Base-by-base conservation (phyloP, 2,329 filamentous ascomycete genomes). In the Pseudogymnoascus sp. region DNA sequence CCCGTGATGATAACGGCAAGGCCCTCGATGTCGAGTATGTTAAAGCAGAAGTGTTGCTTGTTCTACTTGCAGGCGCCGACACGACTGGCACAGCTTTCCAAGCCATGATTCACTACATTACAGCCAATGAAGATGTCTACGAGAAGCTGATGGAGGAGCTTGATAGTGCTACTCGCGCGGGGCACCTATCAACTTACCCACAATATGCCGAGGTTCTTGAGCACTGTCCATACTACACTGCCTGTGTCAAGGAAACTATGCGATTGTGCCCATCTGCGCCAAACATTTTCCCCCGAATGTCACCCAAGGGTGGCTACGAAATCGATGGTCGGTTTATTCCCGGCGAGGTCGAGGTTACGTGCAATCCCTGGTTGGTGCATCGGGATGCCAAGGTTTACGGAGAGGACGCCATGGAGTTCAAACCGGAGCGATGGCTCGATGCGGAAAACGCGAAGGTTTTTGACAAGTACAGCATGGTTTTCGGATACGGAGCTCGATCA, bases 61-160 rank as follows among this genome's bases (percentile, higher is more conserved):
- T 62, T 37, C 60, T 79, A 13, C 70, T 81, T 6, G 79, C 79
- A 0, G 78, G 79, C 15, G 77, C 77, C 2, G 78, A 81, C 62
- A 81, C 78, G 3, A 80, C 77, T 0, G 78, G 76, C 0, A 80
- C 78, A 1, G 72, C 75, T 2, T 77, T 81, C 66, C 76, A 78
- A 59, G 75, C 75, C 0, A 68, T 80, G 63, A 72, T 81, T 63
- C 66, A 71, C 18, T 74, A 75, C 61, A 67, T 81, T 19, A 64
- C 78, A 38, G 68, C 69, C 3, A 66, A 75, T 52, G 67, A 69
- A 0, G 63, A 64, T 0, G 73, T 76, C 4, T 79, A 80, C 63
- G 70, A 73, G 5, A 75, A 72, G 58, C 70, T 81, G 61, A 76
- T 79, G 71, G 67, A 65, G 2, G 75, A 80, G 61, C 75, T 82